Conservation (phyloP, 495 filamentous ascomycete species). For the Penicillium salamii region DNA sequence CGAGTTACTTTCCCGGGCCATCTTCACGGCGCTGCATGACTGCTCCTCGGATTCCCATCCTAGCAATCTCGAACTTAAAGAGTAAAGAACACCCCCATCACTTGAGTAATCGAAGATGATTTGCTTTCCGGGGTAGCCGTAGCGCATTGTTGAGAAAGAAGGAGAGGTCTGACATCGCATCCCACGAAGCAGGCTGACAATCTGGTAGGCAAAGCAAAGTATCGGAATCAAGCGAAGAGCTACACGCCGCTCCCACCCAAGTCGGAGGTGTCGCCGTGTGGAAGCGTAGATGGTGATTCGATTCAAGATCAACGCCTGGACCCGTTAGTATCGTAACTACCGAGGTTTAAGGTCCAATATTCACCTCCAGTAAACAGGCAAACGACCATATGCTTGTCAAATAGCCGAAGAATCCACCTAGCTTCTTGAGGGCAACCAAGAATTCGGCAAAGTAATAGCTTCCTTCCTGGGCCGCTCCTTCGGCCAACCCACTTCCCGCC, state of each 20-base stretch:
- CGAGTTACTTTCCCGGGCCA: slow-evolving; percentile 57
- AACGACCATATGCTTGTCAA: slow-evolving; percentile 93
- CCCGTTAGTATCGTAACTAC: slow-evolving; percentile 10
- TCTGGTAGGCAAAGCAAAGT: slow-evolving; percentile 68
- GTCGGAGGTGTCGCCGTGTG: slow-evolving; percentile 67
- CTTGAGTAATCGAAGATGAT: slow-evolving; percentile 71
- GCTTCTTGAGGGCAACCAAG: slow-evolving; percentile 46
- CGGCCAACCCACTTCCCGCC: slow-evolving; percentile 27
- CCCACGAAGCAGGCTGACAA: slow-evolving; percentile 68
- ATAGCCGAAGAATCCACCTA: slow-evolving; percentile 90
- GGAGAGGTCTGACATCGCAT: slow-evolving; percentile 92
- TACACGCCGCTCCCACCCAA: slow-evolving; percentile 70
- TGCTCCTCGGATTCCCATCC: slow-evolving; percentile 64
- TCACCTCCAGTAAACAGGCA: slow-evolving; percentile 73
- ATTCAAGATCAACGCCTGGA: slow-evolving; percentile 77
- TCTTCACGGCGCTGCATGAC: slow-evolving; percentile 69
- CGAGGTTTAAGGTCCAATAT: background rate
- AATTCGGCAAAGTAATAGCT: slow-evolving; percentile 36
- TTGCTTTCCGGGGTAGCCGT: slow-evolving; percentile 64
- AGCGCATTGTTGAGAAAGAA: slow-evolving; percentile 67
- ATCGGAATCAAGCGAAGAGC: slow-evolving; percentile 73
- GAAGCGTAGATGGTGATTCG: slow-evolving; percentile 92
- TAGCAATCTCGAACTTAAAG: slow-evolving; percentile 63
- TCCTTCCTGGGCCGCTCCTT: slow-evolving; percentile 26
- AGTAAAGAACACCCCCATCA: slow-evolving; percentile 65